phyloP scores from a whole-genome alignment of 2,329 filamentous ascomycete genomes.

The Ciborinia camelliae region DNA sequence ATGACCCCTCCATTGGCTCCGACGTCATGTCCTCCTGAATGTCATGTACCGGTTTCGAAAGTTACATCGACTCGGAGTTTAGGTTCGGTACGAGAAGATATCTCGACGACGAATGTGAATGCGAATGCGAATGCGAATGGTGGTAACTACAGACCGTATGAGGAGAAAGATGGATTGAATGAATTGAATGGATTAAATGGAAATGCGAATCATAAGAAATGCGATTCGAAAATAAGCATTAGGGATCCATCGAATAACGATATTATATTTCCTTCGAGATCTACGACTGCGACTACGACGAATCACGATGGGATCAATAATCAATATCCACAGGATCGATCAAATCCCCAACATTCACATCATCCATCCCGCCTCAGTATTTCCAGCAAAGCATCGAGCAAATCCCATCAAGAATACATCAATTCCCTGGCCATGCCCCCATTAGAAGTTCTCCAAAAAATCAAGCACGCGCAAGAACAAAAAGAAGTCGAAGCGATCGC shows the following conservation, averaged over 20 bases:
- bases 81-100: conserved; percentile 2
- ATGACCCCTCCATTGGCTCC: conserved; percentile 7
- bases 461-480: conserved; percentile 47
- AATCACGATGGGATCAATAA: neutral
- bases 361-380: conserved; percentile 28
- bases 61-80: conserved; percentile 1
- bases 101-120: neutral
- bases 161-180: neutral
- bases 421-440: conserved; percentile 32
- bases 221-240: conserved; percentile 14
- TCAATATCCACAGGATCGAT: neutral
- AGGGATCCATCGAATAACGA: neutral
- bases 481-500: conserved; percentile 33
- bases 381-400: conserved; percentile 24
- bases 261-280: neutral
- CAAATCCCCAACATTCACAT: conserved; percentile 13
- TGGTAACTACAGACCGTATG: neutral
- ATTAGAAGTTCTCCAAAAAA: conserved; percentile 45
- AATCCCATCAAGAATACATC: conserved; percentile 35
- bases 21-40: neutral
- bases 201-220: neutral
- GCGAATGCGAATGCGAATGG: neutral
- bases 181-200: neutral
- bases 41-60: neutral
- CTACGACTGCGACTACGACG: neutral